Conservation (phyloP, 306 rosid species). For the Cicer cuneatum region DNA sequence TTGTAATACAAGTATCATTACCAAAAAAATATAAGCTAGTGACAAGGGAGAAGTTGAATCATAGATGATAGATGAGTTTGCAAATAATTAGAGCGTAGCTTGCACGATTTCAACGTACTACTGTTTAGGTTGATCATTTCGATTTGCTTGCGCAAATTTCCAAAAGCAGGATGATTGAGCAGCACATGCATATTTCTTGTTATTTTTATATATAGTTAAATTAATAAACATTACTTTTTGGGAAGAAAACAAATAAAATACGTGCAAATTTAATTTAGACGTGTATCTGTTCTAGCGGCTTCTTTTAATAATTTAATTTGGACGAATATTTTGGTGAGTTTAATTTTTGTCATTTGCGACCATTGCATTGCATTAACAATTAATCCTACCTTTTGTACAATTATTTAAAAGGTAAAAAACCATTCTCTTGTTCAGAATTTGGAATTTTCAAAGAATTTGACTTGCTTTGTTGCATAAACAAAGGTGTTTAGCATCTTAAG, state of each 20-base stretch:
- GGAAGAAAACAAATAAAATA: conserved; percentile 35
- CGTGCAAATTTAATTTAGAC: conserved; percentile 23
- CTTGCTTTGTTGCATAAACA: conserved; percentile 18
- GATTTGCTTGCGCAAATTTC: not conserved
- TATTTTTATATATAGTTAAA: not conserved
- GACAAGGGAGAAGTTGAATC: conserved; percentile 14
- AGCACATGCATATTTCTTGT: conserved; percentile 45
- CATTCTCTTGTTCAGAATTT: conserved; percentile 22
- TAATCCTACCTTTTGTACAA: not conserved
- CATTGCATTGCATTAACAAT: not conserved
- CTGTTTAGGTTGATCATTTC: not conserved
- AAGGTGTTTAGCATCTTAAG: conserved; percentile 39
- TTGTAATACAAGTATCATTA: not conserved
- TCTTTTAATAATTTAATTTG: conserved; percentile 6
- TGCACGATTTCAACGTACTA: conserved; percentile 35
- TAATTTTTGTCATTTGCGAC: conserved; percentile 27
- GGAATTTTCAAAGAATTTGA: conserved; percentile 32
- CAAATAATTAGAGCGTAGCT: conserved; percentile 32
- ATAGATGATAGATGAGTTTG: not conserved
- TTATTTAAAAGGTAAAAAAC: not conserved
- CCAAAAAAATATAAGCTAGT: not conserved
- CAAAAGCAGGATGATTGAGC: conserved; percentile 40
- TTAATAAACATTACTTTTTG: conserved; percentile 22
- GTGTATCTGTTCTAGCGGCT: conserved; percentile 9
- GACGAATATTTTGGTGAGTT: conserved; percentile 29